Evolutionary conservation across 1,139 yeast genomes (phyloP).

Genomic region (Nakaseomyces delphensis): DNA sequence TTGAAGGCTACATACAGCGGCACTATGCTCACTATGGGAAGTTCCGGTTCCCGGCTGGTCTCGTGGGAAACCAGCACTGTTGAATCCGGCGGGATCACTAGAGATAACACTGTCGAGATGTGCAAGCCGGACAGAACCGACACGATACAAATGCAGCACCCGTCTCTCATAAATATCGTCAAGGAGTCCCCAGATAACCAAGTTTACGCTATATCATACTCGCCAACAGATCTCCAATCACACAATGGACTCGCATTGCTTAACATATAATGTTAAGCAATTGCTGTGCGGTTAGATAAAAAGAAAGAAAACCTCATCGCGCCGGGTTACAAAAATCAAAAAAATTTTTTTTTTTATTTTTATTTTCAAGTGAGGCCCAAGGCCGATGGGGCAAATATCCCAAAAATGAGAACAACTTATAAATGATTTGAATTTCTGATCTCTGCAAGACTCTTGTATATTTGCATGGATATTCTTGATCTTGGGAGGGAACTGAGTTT

Average conservation of each 20-base stretch:
- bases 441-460: too few species aligned
- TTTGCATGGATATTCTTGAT: too few species aligned
- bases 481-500: too few species aligned
- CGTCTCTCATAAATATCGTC: not conserved
- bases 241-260: not conserved
- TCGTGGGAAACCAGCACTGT: constrained; percentile 22
- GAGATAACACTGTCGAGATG: not conserved
- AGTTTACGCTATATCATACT: constrained; percentile 8
- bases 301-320: not conserved
- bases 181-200: not conserved
- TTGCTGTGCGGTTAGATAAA: not conserved
- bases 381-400: too few species aligned
- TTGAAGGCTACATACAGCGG: not conserved
- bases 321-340: too few species aligned
- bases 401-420: too few species aligned
- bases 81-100: constrained; percentile 26
- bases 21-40: constrained; percentile 16
- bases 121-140: constrained; percentile 1
- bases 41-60: too few species aligned
- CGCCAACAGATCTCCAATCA: constrained; percentile 5
- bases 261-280: not conserved
- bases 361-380: too few species aligned
- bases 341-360: too few species aligned
- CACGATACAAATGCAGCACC: too few species aligned
- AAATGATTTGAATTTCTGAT: too few species aligned